Evolutionary conservation across 148 eudicot genomes (phyloP).

Genomic region (Rhododendron williamsianum): DNA sequence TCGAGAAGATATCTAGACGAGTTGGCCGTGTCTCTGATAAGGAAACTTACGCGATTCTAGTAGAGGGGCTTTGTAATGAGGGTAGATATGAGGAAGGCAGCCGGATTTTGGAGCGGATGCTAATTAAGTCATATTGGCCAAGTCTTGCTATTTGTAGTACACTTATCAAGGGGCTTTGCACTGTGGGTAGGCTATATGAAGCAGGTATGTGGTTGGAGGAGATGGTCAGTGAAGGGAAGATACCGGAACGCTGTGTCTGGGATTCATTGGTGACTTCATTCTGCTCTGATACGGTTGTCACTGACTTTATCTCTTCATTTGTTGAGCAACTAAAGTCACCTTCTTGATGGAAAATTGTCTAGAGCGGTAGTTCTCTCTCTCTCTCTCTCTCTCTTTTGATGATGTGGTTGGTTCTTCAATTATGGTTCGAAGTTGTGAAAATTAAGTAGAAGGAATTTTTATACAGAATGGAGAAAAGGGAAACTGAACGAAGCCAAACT

Average conservation of each 20-base stretch:
- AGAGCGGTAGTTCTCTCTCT: background rate
- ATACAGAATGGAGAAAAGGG: background rate
- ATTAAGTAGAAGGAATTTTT: background rate
- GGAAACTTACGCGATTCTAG: slow-evolving; percentile 52
- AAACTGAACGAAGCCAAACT: background rate
- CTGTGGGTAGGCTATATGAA: slow-evolving; percentile 43
- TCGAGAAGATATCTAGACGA: slow-evolving; percentile 64
- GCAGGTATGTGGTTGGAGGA: slow-evolving; percentile 86
- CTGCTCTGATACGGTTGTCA: slow-evolving; percentile 24
- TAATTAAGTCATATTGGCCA: slow-evolving; percentile 54
- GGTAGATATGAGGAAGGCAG: slow-evolving; percentile 64
- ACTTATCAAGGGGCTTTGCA: slow-evolving; percentile 70
- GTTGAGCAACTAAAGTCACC: slow-evolving; percentile 14
- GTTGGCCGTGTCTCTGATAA: slow-evolving; percentile 54
- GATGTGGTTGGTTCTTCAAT: background rate
- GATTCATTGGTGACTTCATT: slow-evolving; percentile 43
- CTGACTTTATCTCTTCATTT: slow-evolving; percentile 15
- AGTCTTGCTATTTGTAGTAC: slow-evolving; percentile 26
- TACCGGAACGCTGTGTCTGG: slow-evolving; percentile 56
- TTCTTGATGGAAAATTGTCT: background rate
- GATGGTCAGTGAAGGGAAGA: slow-evolving; percentile 73
- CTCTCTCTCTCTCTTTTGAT: background rate
- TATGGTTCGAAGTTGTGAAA: background rate
- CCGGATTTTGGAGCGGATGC: slow-evolving; percentile 57
- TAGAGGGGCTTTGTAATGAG: slow-evolving; percentile 58